Conservation (phyloP, 1,139 yeast species). For the Protomyces inundatus region DNA sequence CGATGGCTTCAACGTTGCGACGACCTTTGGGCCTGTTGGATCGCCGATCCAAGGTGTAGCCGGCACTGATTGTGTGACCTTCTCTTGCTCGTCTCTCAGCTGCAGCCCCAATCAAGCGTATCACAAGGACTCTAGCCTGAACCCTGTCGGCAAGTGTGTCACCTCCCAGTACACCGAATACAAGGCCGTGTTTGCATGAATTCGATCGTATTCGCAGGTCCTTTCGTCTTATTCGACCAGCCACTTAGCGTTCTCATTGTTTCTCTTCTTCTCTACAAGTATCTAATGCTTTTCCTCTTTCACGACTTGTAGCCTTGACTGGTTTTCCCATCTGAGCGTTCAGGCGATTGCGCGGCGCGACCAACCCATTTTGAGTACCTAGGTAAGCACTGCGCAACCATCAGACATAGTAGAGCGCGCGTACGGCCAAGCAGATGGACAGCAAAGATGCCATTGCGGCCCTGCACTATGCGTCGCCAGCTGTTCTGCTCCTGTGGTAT, state of each 20-base stretch:
- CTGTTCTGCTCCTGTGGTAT: background rate
- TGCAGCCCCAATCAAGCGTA: constrained; percentile 12
- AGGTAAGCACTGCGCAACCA: no score
- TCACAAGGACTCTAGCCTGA: constrained; percentile 3
- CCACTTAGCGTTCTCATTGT: no score
- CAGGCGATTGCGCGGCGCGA: background rate
- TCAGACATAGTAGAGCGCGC: background rate
- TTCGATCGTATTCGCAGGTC: no score
- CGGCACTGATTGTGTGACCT: constrained; percentile 2
- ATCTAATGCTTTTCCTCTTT: no score
- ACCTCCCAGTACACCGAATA: no score
- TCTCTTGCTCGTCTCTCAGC: background rate
- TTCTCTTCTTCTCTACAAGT: no score
- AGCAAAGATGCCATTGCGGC: background rate
- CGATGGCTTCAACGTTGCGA: constrained; percentile 9
- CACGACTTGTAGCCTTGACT: no score
- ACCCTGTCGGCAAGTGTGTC: background rate
- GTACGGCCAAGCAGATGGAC: background rate
- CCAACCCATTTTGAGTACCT: no score
- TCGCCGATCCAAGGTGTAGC: no score
- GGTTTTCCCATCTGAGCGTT: background rate
- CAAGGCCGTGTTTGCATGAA: no score
- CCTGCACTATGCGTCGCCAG: background rate
- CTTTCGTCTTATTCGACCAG: no score
- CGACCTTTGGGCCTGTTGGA: constrained; percentile 2